Percentiles rank a stretch among this genome's conserved stretches.
Evolutionary conservation across 306 rosid species (phyloP).

Genomic region (Pyrus betulifolia): DNA sequence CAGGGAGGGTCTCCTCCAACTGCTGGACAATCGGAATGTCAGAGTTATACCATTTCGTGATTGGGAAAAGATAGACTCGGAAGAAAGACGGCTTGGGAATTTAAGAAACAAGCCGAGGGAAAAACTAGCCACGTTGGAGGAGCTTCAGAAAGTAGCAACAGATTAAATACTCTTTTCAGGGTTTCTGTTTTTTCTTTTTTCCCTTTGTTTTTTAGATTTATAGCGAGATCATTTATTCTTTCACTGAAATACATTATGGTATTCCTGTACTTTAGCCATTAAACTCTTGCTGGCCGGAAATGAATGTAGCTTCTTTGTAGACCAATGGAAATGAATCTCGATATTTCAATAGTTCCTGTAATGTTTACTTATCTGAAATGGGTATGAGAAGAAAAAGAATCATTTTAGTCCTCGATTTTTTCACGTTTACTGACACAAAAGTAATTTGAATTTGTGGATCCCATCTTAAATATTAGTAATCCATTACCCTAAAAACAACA

Average conservation of each 20-base stretch:
- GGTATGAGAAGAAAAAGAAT: not conserved
- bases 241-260: no score
- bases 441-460: not conserved
- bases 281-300: not conserved
- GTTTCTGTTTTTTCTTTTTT: not conserved
- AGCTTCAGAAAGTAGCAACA: conserved; percentile 37
- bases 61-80: conserved; percentile 81
- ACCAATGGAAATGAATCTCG: no score
- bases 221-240: not conserved
- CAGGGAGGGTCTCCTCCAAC: conserved; percentile 60
- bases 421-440: not conserved
- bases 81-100: conserved; percentile 61
- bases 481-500: no score
- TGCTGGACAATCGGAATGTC: conserved; percentile 45
- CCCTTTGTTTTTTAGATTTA: not conserved
- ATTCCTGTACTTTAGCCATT: not conserved
- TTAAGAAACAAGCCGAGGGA: conserved; percentile 62
- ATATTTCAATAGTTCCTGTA: no score
- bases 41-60: conserved; percentile 46
- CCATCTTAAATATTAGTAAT: no score
- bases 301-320: not conserved
- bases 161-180: conserved; percentile 1
- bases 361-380: not conserved
- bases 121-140: conserved; percentile 60
- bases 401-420: not conserved